Conservation (phyloP, 2,329 filamentous ascomycete genomes). For the Penicillium occitanis region DNA sequence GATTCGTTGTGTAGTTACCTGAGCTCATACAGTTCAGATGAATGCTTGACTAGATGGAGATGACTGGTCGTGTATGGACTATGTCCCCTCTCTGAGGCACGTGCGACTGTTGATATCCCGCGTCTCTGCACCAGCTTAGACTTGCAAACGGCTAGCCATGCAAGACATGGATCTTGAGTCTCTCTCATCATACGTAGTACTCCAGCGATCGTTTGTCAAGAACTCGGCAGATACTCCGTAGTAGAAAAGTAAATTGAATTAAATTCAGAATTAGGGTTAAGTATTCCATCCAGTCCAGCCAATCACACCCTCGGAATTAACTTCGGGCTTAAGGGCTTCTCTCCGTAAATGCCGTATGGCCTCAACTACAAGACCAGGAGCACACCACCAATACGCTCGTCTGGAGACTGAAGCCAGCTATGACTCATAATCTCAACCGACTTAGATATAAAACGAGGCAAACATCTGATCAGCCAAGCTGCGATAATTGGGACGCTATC, state of each 20-base stretch:
- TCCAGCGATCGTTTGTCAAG: neutral
- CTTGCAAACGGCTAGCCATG: neutral
- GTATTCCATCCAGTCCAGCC: neutral
- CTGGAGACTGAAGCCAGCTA: neutral
- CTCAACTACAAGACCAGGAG: neutral
- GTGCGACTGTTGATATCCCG: neutral
- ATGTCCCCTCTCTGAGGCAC: neutral
- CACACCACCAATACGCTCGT: neutral
- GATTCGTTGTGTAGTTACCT: neutral
- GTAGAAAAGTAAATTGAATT: neutral
- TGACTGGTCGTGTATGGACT: neutral
- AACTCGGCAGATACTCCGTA: neutral
- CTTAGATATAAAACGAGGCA: neutral
- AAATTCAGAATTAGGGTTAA: neutral
- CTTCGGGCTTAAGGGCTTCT: slow-evolving; percentile 18
- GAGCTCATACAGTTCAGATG: neutral
- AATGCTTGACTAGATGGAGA: neutral
- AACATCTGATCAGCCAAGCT: slow-evolving; percentile 1
- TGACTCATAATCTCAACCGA: neutral
- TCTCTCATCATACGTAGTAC: neutral
- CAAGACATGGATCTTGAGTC: neutral
- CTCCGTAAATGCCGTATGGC: slow-evolving; percentile 18
- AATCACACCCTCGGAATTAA: neutral
- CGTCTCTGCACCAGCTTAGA: neutral
- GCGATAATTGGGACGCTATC: neutral